A percentile compares a stretch with the other conserved stretches of the same genome.
Conservation (phyloP, 306 rosid species). For the Begonia masoniana region DNA sequence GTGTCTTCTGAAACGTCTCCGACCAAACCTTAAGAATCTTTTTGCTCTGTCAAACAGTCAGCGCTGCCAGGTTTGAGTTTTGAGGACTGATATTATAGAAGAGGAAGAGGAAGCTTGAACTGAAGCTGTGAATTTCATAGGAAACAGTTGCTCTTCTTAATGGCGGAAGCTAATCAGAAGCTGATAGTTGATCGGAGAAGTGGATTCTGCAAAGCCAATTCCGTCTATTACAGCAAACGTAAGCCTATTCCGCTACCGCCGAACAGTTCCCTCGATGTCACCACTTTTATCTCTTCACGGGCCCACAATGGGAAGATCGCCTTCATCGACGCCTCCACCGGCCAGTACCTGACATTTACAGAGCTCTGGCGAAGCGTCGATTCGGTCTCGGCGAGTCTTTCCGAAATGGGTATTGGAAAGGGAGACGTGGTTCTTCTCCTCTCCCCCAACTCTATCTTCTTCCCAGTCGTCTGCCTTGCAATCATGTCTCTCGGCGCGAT, state of each 20-base stretch:
- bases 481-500: conserved; percentile 84
- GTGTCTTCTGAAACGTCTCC: too few species aligned
- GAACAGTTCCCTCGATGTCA: conserved; percentile 34
- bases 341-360: conserved; percentile 38
- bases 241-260: conserved; percentile 44
- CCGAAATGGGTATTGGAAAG: conserved; percentile 48
- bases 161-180: too few species aligned
- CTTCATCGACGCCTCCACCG: conserved; percentile 74
- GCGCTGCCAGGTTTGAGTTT: too few species aligned
- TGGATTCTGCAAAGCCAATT: conserved; percentile 55
- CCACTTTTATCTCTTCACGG: conserved; percentile 71
- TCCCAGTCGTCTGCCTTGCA: conserved; percentile 73
- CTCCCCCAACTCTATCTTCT: conserved; percentile 71
- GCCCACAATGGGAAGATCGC: conserved; percentile 58
- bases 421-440: conserved; percentile 72
- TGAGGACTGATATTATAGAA: too few species aligned
- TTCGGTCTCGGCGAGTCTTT: conserved; percentile 41
- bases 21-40: too few species aligned
- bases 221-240: conserved; percentile 64
- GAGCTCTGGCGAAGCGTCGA: conserved; percentile 60
- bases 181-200: conserved; percentile 28
- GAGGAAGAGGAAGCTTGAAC: too few species aligned
- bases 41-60: too few species aligned
- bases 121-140: too few species aligned
- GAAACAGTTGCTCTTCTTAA: too few species aligned